A percentile compares a stretch with the other conserved stretches of the same genome.
Evolutionary conservation across 2,329 filamentous ascomycete genomes (phyloP).

Genomic region (Aspergillus pseudoviridinutans): DNA sequence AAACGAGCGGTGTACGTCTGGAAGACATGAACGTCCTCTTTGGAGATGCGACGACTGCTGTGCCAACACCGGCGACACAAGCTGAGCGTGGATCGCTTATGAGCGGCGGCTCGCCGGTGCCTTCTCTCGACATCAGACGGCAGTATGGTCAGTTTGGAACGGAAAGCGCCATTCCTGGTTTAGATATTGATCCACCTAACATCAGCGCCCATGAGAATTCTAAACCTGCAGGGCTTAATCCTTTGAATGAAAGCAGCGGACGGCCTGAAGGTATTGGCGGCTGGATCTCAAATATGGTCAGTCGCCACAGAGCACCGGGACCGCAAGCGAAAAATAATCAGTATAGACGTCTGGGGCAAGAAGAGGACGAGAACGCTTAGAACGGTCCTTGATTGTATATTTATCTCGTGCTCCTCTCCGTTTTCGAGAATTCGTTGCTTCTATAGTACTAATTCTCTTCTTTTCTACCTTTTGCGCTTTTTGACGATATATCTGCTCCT

Average conservation of each 20-base stretch:
- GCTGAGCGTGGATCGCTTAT: conserved; percentile 81
- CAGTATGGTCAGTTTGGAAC: conserved; percentile 48
- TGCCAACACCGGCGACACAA: conserved; percentile 71
- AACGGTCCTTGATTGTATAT: background rate
- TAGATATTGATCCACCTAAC: conserved; percentile 76
- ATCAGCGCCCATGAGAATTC: conserved; percentile 49
- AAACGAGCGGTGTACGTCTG: conserved; percentile 89
- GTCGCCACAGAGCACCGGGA: conserved; percentile 41
- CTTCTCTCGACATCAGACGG: conserved; percentile 66
- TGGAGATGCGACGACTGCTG: conserved; percentile 82
- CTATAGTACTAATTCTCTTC: background rate
- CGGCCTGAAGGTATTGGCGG: conserved; percentile 58
- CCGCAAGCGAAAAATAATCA: conserved; percentile 40
- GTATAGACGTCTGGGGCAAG: conserved; percentile 45
- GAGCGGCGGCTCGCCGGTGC: conserved; percentile 71
- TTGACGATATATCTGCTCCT: background rate
- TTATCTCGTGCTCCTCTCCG: background rate
- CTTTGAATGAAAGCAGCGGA: conserved; percentile 30
- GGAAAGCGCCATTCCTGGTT: conserved; percentile 69
- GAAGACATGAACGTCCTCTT: conserved; percentile 97
- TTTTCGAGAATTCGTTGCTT: background rate
- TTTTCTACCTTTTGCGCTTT: conserved; percentile 5
- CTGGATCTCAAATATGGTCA: conserved; percentile 67
- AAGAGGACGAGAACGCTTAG: conserved; percentile 36
- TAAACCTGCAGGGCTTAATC: conserved; percentile 41